These are phyloP conservation scores for Euphorbia pulcherrima DNA, from an alignment of 345 rosid genomes.

Conservation along the genomic window DNA sequence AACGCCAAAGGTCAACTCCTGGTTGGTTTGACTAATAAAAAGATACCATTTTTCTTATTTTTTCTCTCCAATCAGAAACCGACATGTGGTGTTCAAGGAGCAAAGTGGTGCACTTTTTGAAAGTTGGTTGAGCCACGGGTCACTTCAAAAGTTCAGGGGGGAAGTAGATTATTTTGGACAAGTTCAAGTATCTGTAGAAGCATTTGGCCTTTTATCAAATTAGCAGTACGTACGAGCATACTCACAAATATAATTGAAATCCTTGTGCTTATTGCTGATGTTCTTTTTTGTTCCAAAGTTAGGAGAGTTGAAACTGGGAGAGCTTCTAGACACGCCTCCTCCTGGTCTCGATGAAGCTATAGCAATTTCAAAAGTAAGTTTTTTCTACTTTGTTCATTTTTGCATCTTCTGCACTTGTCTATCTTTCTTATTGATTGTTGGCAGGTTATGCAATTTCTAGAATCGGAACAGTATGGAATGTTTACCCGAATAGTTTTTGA, in stretches of 20 bases:
- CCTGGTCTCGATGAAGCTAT: slow-evolving; percentile 99
- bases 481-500: slow-evolving; percentile 93
- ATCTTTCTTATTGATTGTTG: slow-evolving; percentile 28
- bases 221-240: not conserved
- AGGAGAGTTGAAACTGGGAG: slow-evolving; percentile 91
- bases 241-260: not conserved
- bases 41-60: too few species aligned
- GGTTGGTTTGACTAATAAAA: too few species aligned
- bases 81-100: too few species aligned
- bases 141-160: too few species aligned
- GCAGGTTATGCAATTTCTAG: slow-evolving; percentile 97
- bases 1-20: too few species aligned
- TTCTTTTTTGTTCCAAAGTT: slow-evolving; percentile 43
- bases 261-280: not conserved
- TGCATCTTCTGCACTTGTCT: slow-evolving; percentile 10
- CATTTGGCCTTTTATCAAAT: not conserved
- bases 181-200: too few species aligned
- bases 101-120: too few species aligned
- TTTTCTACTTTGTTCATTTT: slow-evolving; percentile 17
- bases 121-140: too few species aligned
- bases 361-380: slow-evolving; percentile 81
- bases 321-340: slow-evolving; percentile 93
- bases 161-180: too few species aligned
- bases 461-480: slow-evolving; percentile 78
- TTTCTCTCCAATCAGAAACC: too few species aligned